Evolutionary conservation across 192 early-diverging fungal species (phyloP).

Genomic region (Kickxella alabastrina): DNA sequence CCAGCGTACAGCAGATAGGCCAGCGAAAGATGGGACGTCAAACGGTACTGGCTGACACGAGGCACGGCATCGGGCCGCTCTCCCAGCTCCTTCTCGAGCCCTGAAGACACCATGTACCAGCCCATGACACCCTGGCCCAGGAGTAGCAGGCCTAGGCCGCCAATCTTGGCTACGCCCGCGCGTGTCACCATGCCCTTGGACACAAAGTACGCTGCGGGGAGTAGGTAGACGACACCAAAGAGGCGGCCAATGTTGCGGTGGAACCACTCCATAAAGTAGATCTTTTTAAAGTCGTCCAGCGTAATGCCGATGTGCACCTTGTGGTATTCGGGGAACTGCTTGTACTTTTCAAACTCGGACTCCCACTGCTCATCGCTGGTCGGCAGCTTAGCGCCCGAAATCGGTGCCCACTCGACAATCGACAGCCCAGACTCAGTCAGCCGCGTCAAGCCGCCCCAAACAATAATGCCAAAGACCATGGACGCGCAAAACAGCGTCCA

Average conservation of each 20-base stretch:
- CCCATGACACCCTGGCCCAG: constrained; percentile 87
- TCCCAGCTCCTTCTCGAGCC: constrained; percentile 76
- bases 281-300: constrained; percentile 90
- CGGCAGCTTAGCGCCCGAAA: constrained; percentile 90
- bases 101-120: constrained; percentile 98
- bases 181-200: constrained; percentile 72
- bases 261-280: constrained; percentile 98
- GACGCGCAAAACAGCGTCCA: constrained; percentile 88
- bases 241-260: constrained; percentile 92
- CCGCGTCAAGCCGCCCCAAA: constrained; percentile 91
- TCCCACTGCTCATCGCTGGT: constrained; percentile 81
- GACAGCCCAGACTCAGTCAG: constrained; percentile 96
- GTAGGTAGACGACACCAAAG: constrained; percentile 81
- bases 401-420: constrained; percentile 95
- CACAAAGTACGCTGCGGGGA: constrained; percentile 87
- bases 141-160: constrained; percentile 61
- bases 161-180: constrained; percentile 56
- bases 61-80: constrained; percentile 75
- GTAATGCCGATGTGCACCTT: constrained; percentile 87
- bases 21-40: constrained; percentile 83
- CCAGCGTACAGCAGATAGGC: constrained; percentile 86
- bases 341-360: constrained; percentile 96
- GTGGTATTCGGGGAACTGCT: constrained; percentile 97
- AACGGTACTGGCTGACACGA: constrained; percentile 90
- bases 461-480: constrained; percentile 89